Conservation (phyloP, 202 grass and related monocot genomes). For the Digitaria exilis region DNA sequence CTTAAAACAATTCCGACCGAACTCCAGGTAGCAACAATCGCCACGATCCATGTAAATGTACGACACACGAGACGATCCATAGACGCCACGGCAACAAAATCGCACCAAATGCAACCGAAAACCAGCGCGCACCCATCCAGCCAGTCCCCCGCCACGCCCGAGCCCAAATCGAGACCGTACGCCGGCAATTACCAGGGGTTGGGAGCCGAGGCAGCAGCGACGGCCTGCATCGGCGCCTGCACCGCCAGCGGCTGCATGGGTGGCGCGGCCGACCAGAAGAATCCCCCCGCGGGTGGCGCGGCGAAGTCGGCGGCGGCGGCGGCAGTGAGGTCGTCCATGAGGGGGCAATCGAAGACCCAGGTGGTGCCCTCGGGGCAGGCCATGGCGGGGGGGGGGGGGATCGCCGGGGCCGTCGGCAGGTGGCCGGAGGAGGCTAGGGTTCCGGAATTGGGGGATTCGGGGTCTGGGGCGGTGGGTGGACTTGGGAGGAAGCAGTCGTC, state of each 20-base stretch:
- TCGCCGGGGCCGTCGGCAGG: not conserved
- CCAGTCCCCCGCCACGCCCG: not conserved
- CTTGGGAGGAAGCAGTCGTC: conserved; percentile 6
- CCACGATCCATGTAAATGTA: not conserved
- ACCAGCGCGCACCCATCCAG: not conserved
- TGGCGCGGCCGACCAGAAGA: conserved; percentile 52
- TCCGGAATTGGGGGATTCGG: conserved; percentile 36
- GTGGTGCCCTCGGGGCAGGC: conserved; percentile 59
- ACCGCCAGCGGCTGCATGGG: conserved; percentile 11
- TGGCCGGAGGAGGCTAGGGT: conserved; percentile 35
- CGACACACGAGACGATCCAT: not conserved
- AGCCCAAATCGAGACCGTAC: conserved; percentile 23
- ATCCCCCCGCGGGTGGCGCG: conserved; percentile 26
- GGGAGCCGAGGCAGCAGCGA: conserved; percentile 15
- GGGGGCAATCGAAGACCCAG: conserved; percentile 81
- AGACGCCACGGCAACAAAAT: not conserved
- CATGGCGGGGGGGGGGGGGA: conserved; percentile 48
- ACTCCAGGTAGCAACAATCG: not conserved
- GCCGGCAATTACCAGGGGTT: conserved; percentile 43
- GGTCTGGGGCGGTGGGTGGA: not conserved
- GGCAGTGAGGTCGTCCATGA: conserved; percentile 80
- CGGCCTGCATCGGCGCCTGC: conserved; percentile 27
- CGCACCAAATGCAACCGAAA: conserved; percentile 12
- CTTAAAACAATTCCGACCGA: not conserved
- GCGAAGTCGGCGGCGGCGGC: conserved; percentile 42